These are phyloP conservation scores for Mimosa pudica DNA, from an alignment of 306 rosid species.

Conservation along the genomic window DNA sequence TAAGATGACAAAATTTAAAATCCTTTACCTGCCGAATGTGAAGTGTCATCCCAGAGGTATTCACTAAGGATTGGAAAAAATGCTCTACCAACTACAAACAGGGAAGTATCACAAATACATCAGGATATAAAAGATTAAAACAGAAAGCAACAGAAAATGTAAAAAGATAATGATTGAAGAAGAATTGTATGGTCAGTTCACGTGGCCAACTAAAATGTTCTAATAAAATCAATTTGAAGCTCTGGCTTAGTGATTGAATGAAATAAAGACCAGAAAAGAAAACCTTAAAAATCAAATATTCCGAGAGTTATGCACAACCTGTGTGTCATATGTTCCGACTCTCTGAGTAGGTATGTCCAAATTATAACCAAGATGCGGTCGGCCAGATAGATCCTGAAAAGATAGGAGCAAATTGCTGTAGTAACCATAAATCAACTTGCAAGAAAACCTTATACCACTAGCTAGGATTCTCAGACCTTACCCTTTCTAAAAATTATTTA, in stretches of 20 bases:
- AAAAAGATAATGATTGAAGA: background rate
- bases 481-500: background rate
- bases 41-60: slow-evolving; percentile 97
- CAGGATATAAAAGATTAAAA: slow-evolving; percentile 6
- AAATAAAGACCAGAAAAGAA: background rate
- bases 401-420: slow-evolving; percentile 7
- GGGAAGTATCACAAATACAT: slow-evolving; percentile 25
- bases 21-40: slow-evolving; percentile 86
- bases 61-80: slow-evolving; percentile 95
- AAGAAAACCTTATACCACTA: background rate
- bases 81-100: slow-evolving; percentile 87
- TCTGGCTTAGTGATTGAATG: slow-evolving; percentile 3
- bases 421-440: background rate
- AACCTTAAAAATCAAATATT: slow-evolving; percentile 1
- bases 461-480: background rate
- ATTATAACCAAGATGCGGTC: slow-evolving; percentile 79
- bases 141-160: background rate
- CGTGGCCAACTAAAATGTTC: background rate
- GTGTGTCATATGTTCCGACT: slow-evolving; percentile 94
- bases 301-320: slow-evolving; percentile 52
- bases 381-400: slow-evolving; percentile 93
- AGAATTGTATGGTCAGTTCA: background rate
- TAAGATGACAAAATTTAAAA: slow-evolving; percentile 20
- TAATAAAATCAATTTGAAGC: slow-evolving; percentile 15
- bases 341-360: slow-evolving; percentile 82